Evolutionary conservation across 257 asterid genomes (phyloP).

Genomic region (Salvia splendens): DNA sequence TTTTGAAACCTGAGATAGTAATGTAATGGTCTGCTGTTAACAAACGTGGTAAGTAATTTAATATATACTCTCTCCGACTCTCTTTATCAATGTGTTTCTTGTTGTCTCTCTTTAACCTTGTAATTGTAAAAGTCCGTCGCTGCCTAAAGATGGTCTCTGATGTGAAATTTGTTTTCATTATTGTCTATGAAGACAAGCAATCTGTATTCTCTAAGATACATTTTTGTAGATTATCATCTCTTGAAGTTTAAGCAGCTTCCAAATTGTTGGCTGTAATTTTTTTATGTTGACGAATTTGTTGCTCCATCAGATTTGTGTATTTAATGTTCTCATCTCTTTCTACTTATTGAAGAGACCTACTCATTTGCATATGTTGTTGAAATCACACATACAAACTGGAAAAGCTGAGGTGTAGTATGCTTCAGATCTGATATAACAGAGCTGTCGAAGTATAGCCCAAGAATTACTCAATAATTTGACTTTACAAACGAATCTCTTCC

Average conservation of each 20-base stretch:
- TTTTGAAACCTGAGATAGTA: constrained; percentile 87
- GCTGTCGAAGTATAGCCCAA: not conserved
- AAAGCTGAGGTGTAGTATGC: not conserved
- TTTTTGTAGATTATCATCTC: constrained; percentile 19
- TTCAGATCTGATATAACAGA: constrained; percentile 7
- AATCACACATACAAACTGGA: constrained; percentile 16
- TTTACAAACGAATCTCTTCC: constrained; percentile 13
- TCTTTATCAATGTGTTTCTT: not conserved
- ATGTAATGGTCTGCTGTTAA: constrained; percentile 56
- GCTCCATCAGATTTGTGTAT: not conserved
- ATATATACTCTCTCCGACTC: not conserved
- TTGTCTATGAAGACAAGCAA: constrained; percentile 36
- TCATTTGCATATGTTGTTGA: not conserved
- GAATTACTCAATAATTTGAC: not conserved
- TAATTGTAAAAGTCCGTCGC: constrained; percentile 37
- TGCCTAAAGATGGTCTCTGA: constrained; percentile 26
- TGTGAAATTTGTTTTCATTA: constrained; percentile 35
- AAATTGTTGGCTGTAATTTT: constrained; percentile 1
- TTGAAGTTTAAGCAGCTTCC: constrained; percentile 16
- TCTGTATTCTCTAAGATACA: constrained; percentile 13
- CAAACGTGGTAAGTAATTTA: constrained; percentile 29
- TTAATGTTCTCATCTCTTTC: not conserved
- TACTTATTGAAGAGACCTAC: not conserved
- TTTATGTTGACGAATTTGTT: not conserved
- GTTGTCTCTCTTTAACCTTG: not conserved